Percentiles rank a stretch among this genome's conserved stretches.
Conservation (phyloP, 2,329 filamentous ascomycete genomes). For the Pseudopithomyces maydicus region DNA sequence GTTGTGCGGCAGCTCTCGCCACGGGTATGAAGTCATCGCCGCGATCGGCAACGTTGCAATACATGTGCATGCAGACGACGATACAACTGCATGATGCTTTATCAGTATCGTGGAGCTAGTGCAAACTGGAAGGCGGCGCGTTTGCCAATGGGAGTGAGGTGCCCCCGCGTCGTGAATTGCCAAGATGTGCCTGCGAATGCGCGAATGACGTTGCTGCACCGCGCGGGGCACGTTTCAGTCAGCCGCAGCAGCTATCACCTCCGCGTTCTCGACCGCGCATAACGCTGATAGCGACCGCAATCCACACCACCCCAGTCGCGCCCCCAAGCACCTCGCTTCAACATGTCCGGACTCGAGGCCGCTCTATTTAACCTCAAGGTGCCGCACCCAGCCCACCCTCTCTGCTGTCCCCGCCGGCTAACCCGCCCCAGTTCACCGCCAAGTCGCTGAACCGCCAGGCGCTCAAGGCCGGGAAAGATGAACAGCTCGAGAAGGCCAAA, state of each 20-base stretch:
- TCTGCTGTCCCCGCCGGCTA: conserved; percentile 22
- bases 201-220: conserved; percentile 27
- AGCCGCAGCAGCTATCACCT: conserved; percentile 24
- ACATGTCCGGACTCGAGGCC: conserved; percentile 66
- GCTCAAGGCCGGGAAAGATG: conserved; percentile 65
- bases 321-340: conserved; percentile 10
- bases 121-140: background rate
- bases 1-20: background rate
- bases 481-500: conserved; percentile 65
- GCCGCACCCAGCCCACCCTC: conserved; percentile 12
- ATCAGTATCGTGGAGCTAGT: conserved; percentile 2
- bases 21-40: conserved; percentile 1
- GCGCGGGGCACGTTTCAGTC: conserved; percentile 28
- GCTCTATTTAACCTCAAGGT: conserved; percentile 68
- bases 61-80: background rate
- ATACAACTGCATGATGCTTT: background rate
- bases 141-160: background rate
- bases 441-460: conserved; percentile 68
- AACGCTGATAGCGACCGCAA: conserved; percentile 12
- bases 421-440: conserved; percentile 59
- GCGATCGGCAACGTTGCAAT: background rate
- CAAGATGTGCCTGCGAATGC: background rate
- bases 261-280: conserved; percentile 15
- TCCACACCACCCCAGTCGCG: conserved; percentile 4
- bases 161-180: conserved; percentile 1